A percentile compares a stretch with the other conserved stretches of the same genome.
Conservation (phyloP, 306 rosid genomes). For the Hippophae gyantsensis region DNA sequence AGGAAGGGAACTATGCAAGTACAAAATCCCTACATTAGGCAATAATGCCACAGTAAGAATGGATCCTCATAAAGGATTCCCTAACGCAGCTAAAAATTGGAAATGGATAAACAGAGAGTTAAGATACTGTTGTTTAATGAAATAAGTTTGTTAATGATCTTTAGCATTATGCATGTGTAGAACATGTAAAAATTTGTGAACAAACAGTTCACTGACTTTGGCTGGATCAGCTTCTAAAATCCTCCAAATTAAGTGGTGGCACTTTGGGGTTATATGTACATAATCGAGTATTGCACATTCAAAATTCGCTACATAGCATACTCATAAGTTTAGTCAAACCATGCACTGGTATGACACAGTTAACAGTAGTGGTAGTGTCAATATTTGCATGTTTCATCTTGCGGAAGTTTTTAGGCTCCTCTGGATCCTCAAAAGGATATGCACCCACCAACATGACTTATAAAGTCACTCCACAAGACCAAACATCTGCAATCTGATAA, state of each 20-base stretch:
- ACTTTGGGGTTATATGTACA: constrained; percentile 78
- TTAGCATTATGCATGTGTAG: not conserved
- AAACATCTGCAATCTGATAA: constrained; percentile 90
- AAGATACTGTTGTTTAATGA: too few relatives aligned
- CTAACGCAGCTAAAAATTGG: too few relatives aligned
- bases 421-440: constrained; percentile 94
- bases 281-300: constrained; percentile 94
- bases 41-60: too few relatives aligned
- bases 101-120: too few relatives aligned
- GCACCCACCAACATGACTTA: constrained; percentile 99
- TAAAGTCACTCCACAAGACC: constrained; percentile 98
- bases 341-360: constrained; percentile 7
- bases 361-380: not conserved
- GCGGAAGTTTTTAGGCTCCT: constrained; percentile 91
- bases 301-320: constrained; percentile 63
- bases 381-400: constrained; percentile 65
- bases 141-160: not conserved
- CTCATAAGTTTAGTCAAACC: constrained; percentile 15
- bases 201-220: constrained; percentile 32
- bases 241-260: constrained; percentile 78
- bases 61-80: too few relatives aligned
- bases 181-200: not conserved
- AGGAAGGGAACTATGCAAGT: too few relatives aligned
- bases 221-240: constrained; percentile 84
- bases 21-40: too few relatives aligned